Evolutionary conservation across 2,329 filamentous ascomycete species (phyloP).

Genomic region (Ophiostoma novo-ulmi): DNA sequence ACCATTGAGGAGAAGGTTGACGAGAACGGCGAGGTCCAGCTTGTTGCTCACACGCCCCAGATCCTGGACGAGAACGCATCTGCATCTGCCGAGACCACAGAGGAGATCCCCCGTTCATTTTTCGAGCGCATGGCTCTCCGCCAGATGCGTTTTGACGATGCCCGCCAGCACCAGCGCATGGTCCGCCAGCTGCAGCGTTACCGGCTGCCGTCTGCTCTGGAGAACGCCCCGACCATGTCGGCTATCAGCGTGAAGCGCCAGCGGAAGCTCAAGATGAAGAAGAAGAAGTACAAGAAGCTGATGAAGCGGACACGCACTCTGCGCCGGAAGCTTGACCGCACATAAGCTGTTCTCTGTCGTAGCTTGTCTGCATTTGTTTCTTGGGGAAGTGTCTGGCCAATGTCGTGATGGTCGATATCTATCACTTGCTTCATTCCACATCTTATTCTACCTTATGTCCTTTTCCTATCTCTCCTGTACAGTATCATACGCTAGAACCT

Average conservation of each 20-base stretch:
- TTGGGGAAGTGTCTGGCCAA: not conserved
- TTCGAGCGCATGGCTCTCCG: constrained; percentile 65
- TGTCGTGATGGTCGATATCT: no score
- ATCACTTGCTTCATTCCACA: not conserved
- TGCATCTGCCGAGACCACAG: not conserved
- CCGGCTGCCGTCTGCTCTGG: constrained; percentile 14
- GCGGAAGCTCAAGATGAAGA: constrained; percentile 98
- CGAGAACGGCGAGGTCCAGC: constrained; percentile 54
- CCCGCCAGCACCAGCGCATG: constrained; percentile 33
- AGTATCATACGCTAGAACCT: constrained; percentile 1
- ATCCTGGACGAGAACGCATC: constrained; percentile 32
- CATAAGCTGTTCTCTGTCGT: not conserved
- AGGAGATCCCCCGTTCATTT: constrained; percentile 48
- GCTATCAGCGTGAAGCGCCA: constrained; percentile 89
- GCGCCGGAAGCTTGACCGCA: constrained; percentile 64
- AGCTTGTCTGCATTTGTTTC: not conserved
- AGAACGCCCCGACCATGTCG: constrained; percentile 51
- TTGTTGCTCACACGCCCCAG: constrained; percentile 56
- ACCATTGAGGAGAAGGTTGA: constrained; percentile 63
- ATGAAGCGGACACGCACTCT: constrained; percentile 86
- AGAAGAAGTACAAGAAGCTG: constrained; percentile 99
- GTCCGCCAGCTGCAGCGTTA: constrained; percentile 33
- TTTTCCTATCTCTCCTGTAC: constrained; percentile 11
- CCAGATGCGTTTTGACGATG: constrained; percentile 55
- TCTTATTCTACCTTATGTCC: not conserved